These are phyloP conservation scores for Stephania cephalantha DNA, from an alignment of 164 flowering plant genomes.

Conservation along the genomic window DNA sequence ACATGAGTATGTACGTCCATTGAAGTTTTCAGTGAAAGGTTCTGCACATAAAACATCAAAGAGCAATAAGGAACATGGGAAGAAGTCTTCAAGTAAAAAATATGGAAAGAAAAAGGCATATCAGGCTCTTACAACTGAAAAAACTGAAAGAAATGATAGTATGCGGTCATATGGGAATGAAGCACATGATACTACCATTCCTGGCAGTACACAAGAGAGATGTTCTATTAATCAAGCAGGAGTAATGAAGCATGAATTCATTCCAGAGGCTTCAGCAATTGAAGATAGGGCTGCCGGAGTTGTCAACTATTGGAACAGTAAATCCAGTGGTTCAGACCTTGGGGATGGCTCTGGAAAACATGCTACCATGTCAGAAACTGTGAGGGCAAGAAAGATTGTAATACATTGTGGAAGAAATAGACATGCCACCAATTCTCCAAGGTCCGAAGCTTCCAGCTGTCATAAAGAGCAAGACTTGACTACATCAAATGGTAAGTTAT, in stretches of 20 bases:
- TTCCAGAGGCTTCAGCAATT: constrained; percentile 38
- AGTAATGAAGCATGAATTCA: constrained; percentile 38
- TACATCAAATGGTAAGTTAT: constrained; percentile 49
- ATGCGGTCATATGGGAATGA: constrained; percentile 29
- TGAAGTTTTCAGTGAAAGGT: constrained; percentile 77
- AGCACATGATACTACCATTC: constrained; percentile 31
- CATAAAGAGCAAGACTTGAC: constrained; percentile 57
- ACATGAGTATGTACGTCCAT: constrained; percentile 55
- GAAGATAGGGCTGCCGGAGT: constrained; percentile 37
- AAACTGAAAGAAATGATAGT: constrained; percentile 35
- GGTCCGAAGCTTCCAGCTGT: constrained; percentile 62
- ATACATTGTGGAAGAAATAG: constrained; percentile 66
- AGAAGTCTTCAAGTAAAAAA: constrained; percentile 53
- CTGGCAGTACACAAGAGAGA: constrained; percentile 31
- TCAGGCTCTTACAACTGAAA: constrained; percentile 24
- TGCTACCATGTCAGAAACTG: constrained; percentile 39
- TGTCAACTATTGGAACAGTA: constrained; percentile 39
- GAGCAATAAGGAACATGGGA: constrained; percentile 58
- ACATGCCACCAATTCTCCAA: constrained; percentile 47
- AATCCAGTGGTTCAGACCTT: constrained; percentile 28
- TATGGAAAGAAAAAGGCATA: constrained; percentile 48
- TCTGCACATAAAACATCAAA: constrained; percentile 57
- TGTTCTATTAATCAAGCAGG: constrained; percentile 51
- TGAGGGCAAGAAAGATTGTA: constrained; percentile 74
- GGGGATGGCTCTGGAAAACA: constrained; percentile 42